phyloP scores from a whole-genome alignment of 768 basidiomycete species.

The Sarcomyxa edulis region DNA sequence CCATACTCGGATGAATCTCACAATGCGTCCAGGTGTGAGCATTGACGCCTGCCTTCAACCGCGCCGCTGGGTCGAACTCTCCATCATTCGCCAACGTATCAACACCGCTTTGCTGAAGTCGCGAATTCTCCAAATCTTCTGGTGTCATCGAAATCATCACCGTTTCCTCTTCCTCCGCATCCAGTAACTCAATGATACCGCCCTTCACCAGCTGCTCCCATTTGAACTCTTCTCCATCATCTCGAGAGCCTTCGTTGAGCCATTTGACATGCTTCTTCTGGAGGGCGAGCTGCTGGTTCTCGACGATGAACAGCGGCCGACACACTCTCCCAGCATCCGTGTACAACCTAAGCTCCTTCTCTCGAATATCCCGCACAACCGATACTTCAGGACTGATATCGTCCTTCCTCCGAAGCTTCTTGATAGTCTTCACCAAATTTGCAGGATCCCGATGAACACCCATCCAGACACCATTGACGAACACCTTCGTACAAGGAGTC shows the following conservation, averaged over 20 bases:
- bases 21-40: slow-evolving; percentile 97
- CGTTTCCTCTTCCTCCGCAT: slow-evolving; percentile 99
- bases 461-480: slow-evolving; percentile 99
- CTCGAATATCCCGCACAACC: slow-evolving; percentile 95
- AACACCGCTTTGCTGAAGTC: slow-evolving; percentile 56
- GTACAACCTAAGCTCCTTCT: slow-evolving; percentile 89
- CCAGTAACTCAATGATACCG: slow-evolving; percentile 90
- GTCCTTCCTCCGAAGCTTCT: slow-evolving; percentile 87
- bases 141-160: slow-evolving; percentile 99
- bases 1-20: slow-evolving; percentile 99
- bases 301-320: slow-evolving; percentile 95
- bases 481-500: slow-evolving; percentile 89
- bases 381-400: slow-evolving; percentile 96
- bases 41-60: slow-evolving; percentile 79
- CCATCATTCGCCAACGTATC: slow-evolving; percentile 55
- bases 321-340: slow-evolving; percentile 97
- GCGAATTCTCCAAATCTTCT: slow-evolving; percentile 86
- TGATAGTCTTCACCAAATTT: slow-evolving; percentile 88
- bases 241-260: slow-evolving; percentile 45
- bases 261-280: slow-evolving; percentile 81
- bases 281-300: slow-evolving; percentile 79
- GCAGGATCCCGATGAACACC: slow-evolving; percentile 95
- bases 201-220: slow-evolving; percentile 85
- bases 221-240: slow-evolving; percentile 59
- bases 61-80: slow-evolving; percentile 82